Percentiles rank a stretch among this genome's conserved stretches.
Evolutionary conservation across 495 filamentous ascomycete genomes (phyloP).

Genomic region (Wilcoxina mikolae): DNA sequence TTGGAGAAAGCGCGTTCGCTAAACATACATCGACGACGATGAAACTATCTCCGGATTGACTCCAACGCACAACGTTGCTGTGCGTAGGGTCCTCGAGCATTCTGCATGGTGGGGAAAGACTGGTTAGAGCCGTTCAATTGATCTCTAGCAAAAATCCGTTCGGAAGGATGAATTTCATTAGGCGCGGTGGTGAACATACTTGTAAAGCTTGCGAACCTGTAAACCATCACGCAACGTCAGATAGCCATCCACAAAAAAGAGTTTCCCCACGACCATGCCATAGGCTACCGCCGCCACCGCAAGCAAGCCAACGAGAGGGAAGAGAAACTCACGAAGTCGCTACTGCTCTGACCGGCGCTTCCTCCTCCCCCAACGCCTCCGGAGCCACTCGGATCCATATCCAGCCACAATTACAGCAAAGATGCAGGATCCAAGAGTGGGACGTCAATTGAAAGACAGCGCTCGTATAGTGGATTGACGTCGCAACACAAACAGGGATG

Average conservation of each 20-base stretch:
- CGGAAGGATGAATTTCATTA: constrained; percentile 7
- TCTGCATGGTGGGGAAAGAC: constrained; percentile 34
- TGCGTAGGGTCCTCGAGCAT: constrained; percentile 97
- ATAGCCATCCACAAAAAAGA: too few relatives aligned
- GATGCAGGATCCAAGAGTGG: not conserved
- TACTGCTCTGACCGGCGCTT: constrained; percentile 52
- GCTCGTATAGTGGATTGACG: not conserved
- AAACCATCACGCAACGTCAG: not conserved
- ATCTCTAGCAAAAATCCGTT: not conserved
- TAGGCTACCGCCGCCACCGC: too few relatives aligned
- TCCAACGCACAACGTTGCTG: constrained; percentile 86
- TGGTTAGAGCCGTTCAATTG: constrained; percentile 6
- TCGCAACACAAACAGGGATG: constrained; percentile 5
- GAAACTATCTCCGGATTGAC: constrained; percentile 85
- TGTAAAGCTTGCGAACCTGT: constrained; percentile 96
- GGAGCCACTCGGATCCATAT: constrained; percentile 32
- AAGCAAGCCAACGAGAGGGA: not conserved
- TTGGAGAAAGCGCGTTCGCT: constrained; percentile 7
- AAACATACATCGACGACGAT: constrained; percentile 83
- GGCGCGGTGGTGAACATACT: constrained; percentile 43
- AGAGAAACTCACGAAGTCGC: constrained; percentile 57
- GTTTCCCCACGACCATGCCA: too few relatives aligned
- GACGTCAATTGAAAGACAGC: not conserved
- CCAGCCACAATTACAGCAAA: not conserved
- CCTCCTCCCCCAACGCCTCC: constrained; percentile 40